phyloP scores from a whole-genome alignment of 768 basidiomycete genomes.

The Tylopilus balloui region DNA sequence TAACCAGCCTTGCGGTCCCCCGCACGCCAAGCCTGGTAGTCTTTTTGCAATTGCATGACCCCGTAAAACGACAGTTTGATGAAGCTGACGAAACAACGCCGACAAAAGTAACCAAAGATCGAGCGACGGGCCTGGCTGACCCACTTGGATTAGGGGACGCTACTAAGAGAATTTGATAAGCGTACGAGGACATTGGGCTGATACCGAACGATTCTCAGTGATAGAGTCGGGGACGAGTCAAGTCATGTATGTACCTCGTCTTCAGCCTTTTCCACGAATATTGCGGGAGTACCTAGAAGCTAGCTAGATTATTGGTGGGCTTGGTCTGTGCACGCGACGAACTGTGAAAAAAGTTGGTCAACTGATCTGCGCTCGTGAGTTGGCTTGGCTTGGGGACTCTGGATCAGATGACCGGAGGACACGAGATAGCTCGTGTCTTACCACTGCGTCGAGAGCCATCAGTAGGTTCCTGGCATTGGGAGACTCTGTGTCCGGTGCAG shows the following conservation, averaged over 20 bases:
- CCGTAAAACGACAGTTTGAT: constrained; percentile 73
- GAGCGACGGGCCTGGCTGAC: constrained; percentile 61
- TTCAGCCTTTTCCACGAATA: constrained; percentile 57
- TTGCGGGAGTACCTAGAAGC: constrained; percentile 45
- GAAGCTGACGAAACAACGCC: constrained; percentile 72
- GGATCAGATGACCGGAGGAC: constrained; percentile 16
- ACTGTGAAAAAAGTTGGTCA: constrained; percentile 57
- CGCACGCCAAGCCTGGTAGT: constrained; percentile 62
- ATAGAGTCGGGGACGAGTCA: background rate
- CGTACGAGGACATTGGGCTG: constrained; percentile 28
- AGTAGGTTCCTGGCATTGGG: constrained; percentile 43
- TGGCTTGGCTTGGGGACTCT: constrained; percentile 39
- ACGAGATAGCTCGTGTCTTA: constrained; percentile 20
- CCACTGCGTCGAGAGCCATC: constrained; percentile 41
- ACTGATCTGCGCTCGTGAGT: constrained; percentile 51
- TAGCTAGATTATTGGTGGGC: background rate
- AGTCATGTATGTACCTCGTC: constrained; percentile 42
- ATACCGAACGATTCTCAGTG: constrained; percentile 8
- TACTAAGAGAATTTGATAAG: constrained; percentile 11
- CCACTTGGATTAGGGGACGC: background rate
- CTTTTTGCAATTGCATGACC: constrained; percentile 57
- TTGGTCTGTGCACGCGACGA: constrained; percentile 9
- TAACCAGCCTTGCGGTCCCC: constrained; percentile 49
- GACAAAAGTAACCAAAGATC: constrained; percentile 75
- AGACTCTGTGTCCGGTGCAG: constrained; percentile 42